phyloP scores from a whole-genome alignment of 345 rosid species.

The Eucalyptus pauciflora region DNA sequence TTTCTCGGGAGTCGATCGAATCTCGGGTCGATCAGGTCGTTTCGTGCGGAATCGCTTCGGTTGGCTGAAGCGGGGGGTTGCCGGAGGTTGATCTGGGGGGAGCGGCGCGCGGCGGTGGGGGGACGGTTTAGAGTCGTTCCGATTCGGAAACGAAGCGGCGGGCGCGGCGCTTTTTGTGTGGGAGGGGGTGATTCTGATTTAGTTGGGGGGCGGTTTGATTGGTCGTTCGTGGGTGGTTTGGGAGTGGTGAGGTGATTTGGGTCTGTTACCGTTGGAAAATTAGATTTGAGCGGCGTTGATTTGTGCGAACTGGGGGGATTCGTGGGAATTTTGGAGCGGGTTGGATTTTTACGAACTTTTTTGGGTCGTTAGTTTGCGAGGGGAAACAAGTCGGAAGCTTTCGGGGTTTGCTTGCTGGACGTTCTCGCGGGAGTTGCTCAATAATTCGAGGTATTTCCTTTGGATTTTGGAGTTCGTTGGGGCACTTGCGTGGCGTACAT shows the following conservation, averaged over 20 bases:
- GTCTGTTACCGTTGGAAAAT: neutral
- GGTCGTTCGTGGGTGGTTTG: neutral
- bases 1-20: neutral
- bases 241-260: neutral
- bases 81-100: neutral
- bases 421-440: neutral
- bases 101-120: neutral
- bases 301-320: neutral
- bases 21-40: neutral
- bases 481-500: neutral
- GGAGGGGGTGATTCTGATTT: neutral
- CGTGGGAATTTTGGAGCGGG: neutral
- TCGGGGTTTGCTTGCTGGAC: constrained; percentile 2
- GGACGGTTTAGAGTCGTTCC: neutral
- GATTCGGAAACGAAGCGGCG: neutral
- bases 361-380: neutral
- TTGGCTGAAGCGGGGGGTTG: neutral
- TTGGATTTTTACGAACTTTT: neutral
- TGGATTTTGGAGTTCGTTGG: neutral
- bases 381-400: neutral
- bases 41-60: neutral
- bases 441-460: neutral
- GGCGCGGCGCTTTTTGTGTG: neutral
- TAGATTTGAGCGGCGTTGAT: neutral
- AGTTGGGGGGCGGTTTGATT: neutral